Base-by-base conservation (phyloP, 331 rosid genomes). In the Pyracantha coccinea region DNA sequence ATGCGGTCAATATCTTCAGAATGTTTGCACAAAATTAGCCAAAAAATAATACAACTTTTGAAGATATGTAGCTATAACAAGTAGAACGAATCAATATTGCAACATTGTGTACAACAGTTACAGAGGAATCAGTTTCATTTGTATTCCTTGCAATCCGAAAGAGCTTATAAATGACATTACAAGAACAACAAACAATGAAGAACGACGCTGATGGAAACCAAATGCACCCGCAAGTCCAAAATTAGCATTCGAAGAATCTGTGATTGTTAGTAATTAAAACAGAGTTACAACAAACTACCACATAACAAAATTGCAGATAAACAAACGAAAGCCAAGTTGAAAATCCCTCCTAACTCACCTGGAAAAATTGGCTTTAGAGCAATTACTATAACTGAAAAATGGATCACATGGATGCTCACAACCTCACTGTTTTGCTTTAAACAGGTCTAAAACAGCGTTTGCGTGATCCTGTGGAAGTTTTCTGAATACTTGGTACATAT, bases 401-500 rank as follows among this genome's bases (percentile, higher is more conserved):
- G 55, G 8, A 16, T 50, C 20, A 16, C 74, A 62, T 10, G 58
- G 63, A 32, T 74, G 24, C 76, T 50, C 73, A 27, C 65, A 60
- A 0, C 11, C 31, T 12, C 33, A 60, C 35, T 10, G 10, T 24
- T 75, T 79, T 52, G 73, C 78, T 66, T 44, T 67, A 78, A 35
- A 64, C 75, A 59, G 24, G 69, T 69, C 81, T 68, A 75, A 79
- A 69, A 69, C 71, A 80, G 74, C 72, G 77, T 68, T 80, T 72
- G 52, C 73, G 81, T 76, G 86, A 79, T 71, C n/a, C 33, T 58
- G 78, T 41, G 66, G 84, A 68, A 67, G 70, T 81, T 86, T 85
- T 82, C 73, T 45, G 75, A 35, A 80, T 84, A 60, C 73, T 88
- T 82, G 96, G 88, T 81, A 68, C 85, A 54, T 81, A 95, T 7